These are phyloP conservation scores for Chlorella sp. DNA, from an alignment of 139 green algal genomes.

Conservation along the genomic window DNA sequence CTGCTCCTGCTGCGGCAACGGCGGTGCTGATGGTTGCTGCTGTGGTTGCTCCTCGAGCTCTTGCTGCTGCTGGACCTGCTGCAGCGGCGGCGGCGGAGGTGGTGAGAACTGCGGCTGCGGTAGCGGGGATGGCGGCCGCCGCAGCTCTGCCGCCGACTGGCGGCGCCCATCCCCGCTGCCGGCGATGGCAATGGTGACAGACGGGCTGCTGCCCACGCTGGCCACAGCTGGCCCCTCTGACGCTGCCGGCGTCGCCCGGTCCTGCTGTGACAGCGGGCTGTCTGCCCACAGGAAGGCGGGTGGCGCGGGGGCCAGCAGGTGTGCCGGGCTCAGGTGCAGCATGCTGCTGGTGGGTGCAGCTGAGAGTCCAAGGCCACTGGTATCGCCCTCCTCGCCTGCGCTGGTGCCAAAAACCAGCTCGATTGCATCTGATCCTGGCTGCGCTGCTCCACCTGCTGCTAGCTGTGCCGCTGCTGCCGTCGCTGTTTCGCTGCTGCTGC, in stretches of 20 bases:
- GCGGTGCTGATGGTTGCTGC: background rate
- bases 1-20: background rate
- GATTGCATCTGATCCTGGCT: background rate
- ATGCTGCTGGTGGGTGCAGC: background rate
- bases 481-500: background rate
- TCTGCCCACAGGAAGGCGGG: too few relatives aligned
- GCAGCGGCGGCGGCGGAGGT: background rate
- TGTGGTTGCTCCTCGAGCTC: background rate
- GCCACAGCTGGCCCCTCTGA: background rate
- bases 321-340: conserved; percentile 4
- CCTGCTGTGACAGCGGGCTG: background rate
- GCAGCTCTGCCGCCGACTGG: too few relatives aligned
- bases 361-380: background rate
- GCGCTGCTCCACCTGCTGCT: background rate
- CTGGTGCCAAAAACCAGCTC: background rate
- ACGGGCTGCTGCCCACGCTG: background rate
- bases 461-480: background rate
- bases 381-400: background rate
- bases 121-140: too few relatives aligned
- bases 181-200: too few relatives aligned
- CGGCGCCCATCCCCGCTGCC: too few relatives aligned
- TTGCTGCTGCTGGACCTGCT: background rate
- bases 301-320: conserved; percentile 4
- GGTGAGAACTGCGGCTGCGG: background rate
- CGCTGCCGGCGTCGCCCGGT: background rate